phyloP scores from a whole-genome alignment of 306 rosid species.

The Rosa rugosa region DNA sequence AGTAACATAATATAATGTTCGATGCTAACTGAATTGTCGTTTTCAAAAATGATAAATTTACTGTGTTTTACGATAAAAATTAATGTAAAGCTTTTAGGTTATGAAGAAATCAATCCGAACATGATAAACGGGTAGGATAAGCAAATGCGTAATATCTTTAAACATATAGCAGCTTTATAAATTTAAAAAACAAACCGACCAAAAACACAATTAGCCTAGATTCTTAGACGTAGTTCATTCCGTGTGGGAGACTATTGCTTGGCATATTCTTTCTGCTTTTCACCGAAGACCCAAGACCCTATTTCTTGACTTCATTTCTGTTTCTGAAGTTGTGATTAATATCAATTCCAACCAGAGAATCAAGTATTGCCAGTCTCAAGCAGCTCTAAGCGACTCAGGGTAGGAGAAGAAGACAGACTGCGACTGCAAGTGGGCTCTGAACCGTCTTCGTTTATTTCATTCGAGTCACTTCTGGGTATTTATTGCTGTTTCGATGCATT shows the following conservation, averaged over 20 bases:
- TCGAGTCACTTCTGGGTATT: not conserved
- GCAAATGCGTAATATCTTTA: too few species aligned
- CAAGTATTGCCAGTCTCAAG: not conserved
- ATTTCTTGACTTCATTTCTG: not conserved
- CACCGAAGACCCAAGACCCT: not conserved
- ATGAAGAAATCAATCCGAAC: too few species aligned
- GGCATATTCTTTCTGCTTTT: not conserved
- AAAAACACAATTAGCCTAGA: too few species aligned
- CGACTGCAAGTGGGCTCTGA: slow-evolving; percentile 2
- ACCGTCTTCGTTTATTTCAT: not conserved
- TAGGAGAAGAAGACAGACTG: not conserved
- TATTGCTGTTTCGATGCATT: not conserved
- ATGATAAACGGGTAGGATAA: too few species aligned
- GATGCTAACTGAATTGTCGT: too few species aligned
- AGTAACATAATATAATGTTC: too few species aligned
- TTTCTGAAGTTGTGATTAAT: not conserved
- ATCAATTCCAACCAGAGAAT: not conserved
- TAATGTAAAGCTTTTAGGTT: too few species aligned
- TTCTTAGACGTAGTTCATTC: not conserved
- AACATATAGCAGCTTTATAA: too few species aligned
- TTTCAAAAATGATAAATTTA: too few species aligned
- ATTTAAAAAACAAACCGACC: too few species aligned
- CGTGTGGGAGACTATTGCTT: not conserved
- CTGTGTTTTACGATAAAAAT: too few species aligned
- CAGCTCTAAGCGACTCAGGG: not conserved